Base-by-base conservation (phyloP, 2,329 filamentous ascomycete species). In the Neophaeococcomyces aloes region DNA sequence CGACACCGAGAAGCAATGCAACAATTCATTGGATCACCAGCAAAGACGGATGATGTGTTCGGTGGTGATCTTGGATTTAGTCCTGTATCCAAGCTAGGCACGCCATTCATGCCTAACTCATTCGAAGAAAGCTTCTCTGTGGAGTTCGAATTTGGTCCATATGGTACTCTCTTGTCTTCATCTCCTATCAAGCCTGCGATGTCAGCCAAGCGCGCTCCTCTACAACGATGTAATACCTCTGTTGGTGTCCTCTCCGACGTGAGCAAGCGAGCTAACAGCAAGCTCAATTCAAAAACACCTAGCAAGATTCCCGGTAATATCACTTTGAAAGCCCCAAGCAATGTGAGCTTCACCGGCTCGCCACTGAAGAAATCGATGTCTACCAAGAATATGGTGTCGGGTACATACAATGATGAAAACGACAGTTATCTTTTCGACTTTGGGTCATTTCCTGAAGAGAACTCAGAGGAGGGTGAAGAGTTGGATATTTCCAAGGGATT, bases 1-100 rank as follows among this genome's bases (percentile, higher is more conserved):
- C 79, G 91, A 53, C 91, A 96, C 59, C 83, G 89, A 43, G 81
- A 89, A 57, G 81, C 79, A 52, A 86, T 96, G 50, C 75, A 76
- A 47, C 76, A 84, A 53, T 78, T 94, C 69, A 77, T 94, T 34
- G 84, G 86, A 45, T 91, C 86, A 4, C 86, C 86, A 3, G 69
- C 77, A 39, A 69, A 68, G 48, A 61, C 63, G 40, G 51, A 67
- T 19, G 66, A 65, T 4, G 53, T 68, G 5, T 56, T 58, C 5
- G 61, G 65, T 18, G 62, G 64, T 21, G 64, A 66, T 41, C 44
- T 50, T 8, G 53, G 63, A 7, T 69, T 64, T 60, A 70, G 67
- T 45, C 68, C 67, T 11, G 65, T 64, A 3, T 71, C 77, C 53
- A 73, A 74, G 51, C 63, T 76, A 27, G 59, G 65, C 45, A 64